Percentiles rank a stretch among this genome's conserved stretches.
phyloP scores from a whole-genome alignment of 2,329 filamentous ascomycete species.

The Scopulariopsis brevicaulis region DNA sequence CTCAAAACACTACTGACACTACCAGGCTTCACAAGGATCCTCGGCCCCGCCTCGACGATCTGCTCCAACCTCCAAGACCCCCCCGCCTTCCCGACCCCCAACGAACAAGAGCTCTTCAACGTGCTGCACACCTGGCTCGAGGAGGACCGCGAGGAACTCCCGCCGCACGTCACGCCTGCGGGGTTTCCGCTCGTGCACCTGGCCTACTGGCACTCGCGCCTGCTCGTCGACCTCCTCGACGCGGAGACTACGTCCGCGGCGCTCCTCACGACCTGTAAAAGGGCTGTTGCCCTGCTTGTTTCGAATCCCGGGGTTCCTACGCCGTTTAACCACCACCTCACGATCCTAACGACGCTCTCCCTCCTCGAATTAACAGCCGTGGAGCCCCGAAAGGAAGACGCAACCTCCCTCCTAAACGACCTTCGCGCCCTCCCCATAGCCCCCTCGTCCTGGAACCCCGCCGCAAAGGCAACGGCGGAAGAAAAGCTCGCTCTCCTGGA shows the following conservation, averaged over 20 bases:
- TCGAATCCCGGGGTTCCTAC: conserved; percentile 41
- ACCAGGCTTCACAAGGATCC: conserved; percentile 44
- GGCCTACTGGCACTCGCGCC: conserved; percentile 58
- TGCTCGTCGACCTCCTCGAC: conserved; percentile 51
- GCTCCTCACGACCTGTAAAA: conserved; percentile 47
- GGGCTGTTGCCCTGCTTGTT: conserved; percentile 46
- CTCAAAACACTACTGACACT: background rate
- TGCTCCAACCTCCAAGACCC: conserved; percentile 15
- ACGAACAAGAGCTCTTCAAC: background rate
- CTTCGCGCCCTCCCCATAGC: conserved; percentile 42
- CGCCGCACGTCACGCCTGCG: conserved; percentile 39
- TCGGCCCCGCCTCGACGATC: conserved; percentile 28
- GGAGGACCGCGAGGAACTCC: conserved; percentile 53
- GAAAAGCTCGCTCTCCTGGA: conserved; percentile 21
- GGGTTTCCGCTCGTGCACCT: conserved; percentile 49
- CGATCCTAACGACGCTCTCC: conserved; percentile 46
- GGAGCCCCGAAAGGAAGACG: conserved; percentile 45
- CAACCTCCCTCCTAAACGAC: conserved; percentile 39
- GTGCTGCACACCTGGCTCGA: conserved; percentile 25
- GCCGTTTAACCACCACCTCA: conserved; percentile 58
- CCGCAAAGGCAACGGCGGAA: conserved; percentile 39
- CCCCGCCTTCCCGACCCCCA: background rate
- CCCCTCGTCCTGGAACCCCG: conserved; percentile 40
- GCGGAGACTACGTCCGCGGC: conserved; percentile 42
- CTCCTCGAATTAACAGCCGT: conserved; percentile 47